Evolutionary conservation across 495 filamentous ascomycete species (phyloP), one percentile per base, ranked within the genome.

Genomic region (Podospora pseudopauciseta): DNA sequence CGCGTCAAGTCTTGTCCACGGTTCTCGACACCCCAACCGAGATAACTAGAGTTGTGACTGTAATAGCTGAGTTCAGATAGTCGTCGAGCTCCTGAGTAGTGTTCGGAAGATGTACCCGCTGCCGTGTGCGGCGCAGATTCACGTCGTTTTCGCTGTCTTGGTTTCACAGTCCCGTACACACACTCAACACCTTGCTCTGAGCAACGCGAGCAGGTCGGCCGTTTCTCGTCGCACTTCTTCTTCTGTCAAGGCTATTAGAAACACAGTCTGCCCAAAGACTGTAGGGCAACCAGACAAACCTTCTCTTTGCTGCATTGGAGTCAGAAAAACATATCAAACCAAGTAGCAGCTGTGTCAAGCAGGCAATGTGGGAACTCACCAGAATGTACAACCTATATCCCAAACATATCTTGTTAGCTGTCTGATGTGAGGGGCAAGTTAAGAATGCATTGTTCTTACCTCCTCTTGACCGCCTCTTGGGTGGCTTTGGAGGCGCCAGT

Each of bases 181-280:
- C 87, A 89, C 61, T 80, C 74, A 19, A 84, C 74, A 16, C 79
- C 78, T 59, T 83, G 81, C 74, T 88, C 86, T 32, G 72, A 68
- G 74, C 87, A 89, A 30, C 87, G 84, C 59, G 84, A 79, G 74
- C 87, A 89, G 65, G 81, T 76, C 2, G 87, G 87, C 18, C 83
- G 84, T 63, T 78, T 80, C 72, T 89, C 87, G 70, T 89, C 86
- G 71, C 87, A 89, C 78, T 89, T 89, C 75, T 89, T 89, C 77
- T 89, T 89, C 83, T 86, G 72, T 72, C 7, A 23, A 5, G 7
- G 20, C 1, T 34, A 56, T 68, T 30, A 67, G 64, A 32, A 23
- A 30, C 27, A 28, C 13, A 23, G 27, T 61, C 4, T 20, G 32
- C 16, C 59, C 26, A 7, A 30, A 26, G 11, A 5, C 59, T 16